These are phyloP conservation scores for Didymella pinodella DNA, from an alignment of 2,329 filamentous ascomycete species.

Conservation along the genomic window DNA sequence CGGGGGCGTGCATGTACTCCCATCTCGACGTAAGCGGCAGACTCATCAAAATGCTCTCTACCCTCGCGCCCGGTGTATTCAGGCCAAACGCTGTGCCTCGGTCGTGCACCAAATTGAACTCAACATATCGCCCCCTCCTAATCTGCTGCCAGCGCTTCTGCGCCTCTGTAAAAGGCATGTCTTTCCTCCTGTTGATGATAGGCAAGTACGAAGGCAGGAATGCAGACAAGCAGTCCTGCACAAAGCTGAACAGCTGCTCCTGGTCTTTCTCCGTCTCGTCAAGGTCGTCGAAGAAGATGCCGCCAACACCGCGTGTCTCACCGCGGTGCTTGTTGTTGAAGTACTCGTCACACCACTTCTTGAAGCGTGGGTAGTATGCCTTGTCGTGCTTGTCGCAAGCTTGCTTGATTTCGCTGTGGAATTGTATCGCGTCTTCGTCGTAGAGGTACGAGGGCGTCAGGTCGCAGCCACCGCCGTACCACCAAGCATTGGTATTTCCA, in stretches of 20 bases:
- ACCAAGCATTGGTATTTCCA: conserved; percentile 87
- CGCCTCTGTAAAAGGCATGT: conserved; percentile 84
- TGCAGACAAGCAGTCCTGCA: conserved; percentile 81
- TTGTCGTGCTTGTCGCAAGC: conserved; percentile 94
- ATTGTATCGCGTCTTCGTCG: conserved; percentile 96
- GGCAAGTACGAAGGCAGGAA: conserved; percentile 93
- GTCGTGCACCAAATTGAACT: conserved; percentile 98
- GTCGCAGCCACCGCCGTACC: conserved; percentile 96
- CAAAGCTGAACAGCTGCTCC: conserved; percentile 88
- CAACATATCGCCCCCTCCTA: conserved; percentile 91
- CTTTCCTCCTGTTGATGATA: conserved; percentile 86
- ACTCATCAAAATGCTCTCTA: conserved; percentile 98
- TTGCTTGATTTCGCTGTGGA: conserved; percentile 92
- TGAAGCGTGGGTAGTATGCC: conserved; percentile 91
- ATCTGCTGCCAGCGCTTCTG: conserved; percentile 98
- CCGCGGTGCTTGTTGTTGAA: conserved; percentile 92
- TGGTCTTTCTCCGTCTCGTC: conserved; percentile 86
- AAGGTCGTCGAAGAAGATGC: conserved; percentile 98
- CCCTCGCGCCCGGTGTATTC: conserved; percentile 86
- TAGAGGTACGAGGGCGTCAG: conserved; percentile 93
- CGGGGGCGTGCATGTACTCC: conserved; percentile 93
- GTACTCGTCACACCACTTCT: conserved; percentile 98
- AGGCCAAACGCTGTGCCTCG: conserved; percentile 93
- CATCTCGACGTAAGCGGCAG: conserved; percentile 90
- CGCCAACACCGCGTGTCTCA: conserved; percentile 87